Evolutionary conservation across 176 grass and related monocot species (phyloP).

Genomic region (Aechmea fasciata): DNA sequence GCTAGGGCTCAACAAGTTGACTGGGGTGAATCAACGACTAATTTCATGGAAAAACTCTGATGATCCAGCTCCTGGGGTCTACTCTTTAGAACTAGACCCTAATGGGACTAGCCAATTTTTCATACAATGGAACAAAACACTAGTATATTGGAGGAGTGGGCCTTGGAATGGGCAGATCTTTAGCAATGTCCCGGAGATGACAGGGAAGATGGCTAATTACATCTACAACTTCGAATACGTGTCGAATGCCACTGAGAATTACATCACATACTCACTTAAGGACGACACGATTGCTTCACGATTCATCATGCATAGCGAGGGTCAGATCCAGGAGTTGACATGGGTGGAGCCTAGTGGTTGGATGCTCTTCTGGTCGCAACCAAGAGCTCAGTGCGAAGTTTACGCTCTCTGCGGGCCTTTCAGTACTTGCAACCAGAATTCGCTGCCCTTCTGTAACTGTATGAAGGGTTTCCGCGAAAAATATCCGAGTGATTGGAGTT

Average conservation of each 20-base stretch:
- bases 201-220: background rate
- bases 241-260: slow-evolving; percentile 24
- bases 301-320: slow-evolving; percentile 28
- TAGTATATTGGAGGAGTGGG: background rate
- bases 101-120: slow-evolving; percentile 51
- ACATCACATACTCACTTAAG: slow-evolving; percentile 23
- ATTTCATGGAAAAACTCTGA: slow-evolving; percentile 38
- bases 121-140: slow-evolving; percentile 63
- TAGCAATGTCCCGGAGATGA: background rate
- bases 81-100: slow-evolving; percentile 58
- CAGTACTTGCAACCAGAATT: slow-evolving; percentile 30
- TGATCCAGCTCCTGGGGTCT: slow-evolving; percentile 52
- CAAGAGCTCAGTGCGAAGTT: slow-evolving; percentile 34
- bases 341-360: slow-evolving; percentile 30
- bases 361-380: slow-evolving; percentile 22
- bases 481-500: slow-evolving; percentile 24
- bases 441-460: slow-evolving; percentile 29
- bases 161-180: slow-evolving; percentile 4
- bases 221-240: slow-evolving; percentile 33
- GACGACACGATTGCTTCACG: slow-evolving; percentile 12
- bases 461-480: slow-evolving; percentile 36
- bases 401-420: slow-evolving; percentile 43
- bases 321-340: slow-evolving; percentile 34
- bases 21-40: slow-evolving; percentile 40
- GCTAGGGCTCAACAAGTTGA: slow-evolving; percentile 58